phyloP scores from a whole-genome alignment of 1,139 yeast genomes.

The Hemisphaericaspora subhashii region DNA sequence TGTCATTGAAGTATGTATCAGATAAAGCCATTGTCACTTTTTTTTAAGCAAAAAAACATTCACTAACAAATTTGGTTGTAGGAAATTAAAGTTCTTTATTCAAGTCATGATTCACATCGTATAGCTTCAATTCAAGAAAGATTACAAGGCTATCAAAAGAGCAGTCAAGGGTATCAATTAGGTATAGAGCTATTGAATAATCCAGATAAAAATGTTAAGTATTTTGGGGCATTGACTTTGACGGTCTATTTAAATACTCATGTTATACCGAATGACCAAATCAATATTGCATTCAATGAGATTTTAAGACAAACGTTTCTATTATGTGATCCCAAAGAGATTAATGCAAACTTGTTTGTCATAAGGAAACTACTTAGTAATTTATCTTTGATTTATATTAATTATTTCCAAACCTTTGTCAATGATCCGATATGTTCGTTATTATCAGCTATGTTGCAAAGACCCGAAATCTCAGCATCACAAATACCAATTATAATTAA shows the following conservation, averaged over 20 bases:
- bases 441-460: conserved; percentile 1
- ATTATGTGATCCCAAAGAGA: conserved; percentile 8
- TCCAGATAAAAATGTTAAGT: conserved; percentile 52
- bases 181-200: conserved; percentile 50
- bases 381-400: conserved; percentile 49
- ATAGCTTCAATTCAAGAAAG: conserved; percentile 49
- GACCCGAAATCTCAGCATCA: neutral
- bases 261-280: conserved; percentile 9
- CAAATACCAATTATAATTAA: neutral
- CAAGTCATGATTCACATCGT: conserved; percentile 40
- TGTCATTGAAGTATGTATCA: conserved; percentile 19
- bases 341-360: conserved; percentile 22
- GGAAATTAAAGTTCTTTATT: conserved; percentile 43
- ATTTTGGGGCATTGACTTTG: conserved; percentile 73
- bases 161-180: conserved; percentile 47
- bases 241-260: conserved; percentile 54
- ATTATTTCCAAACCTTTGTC: conserved; percentile 22
- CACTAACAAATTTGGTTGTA: conserved; percentile 16
- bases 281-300: conserved; percentile 10
- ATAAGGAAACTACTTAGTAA: conserved; percentile 48
- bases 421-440: conserved; percentile 12
- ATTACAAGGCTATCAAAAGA: conserved; percentile 56
- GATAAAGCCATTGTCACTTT: neutral
- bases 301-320: conserved; percentile 5
- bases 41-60: neutral